A percentile compares a stretch with the other conserved stretches of the same genome.
Evolutionary conservation across 1,284 basidiomycete genomes (phyloP).

Genomic region (Cystobasidium pallidum): DNA sequence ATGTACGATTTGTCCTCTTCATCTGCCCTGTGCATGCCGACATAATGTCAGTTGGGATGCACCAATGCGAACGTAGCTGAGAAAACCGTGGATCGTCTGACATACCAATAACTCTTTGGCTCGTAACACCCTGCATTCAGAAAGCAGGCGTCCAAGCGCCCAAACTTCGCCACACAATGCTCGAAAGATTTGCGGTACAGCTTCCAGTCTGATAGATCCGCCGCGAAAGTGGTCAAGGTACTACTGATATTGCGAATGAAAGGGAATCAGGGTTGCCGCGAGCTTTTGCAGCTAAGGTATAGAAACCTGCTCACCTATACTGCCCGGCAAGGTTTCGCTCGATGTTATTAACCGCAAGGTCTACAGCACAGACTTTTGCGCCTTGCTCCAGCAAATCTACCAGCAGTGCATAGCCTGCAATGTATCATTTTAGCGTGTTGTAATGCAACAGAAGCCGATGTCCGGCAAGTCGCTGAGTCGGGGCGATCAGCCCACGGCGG

Average conservation of each 20-base stretch:
- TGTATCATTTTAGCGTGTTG: background rate
- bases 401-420: conserved; percentile 12
- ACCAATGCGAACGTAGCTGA: no score
- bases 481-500: background rate
- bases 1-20: conserved; percentile 18
- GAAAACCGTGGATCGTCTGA: background rate
- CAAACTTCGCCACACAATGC: conserved; percentile 15
- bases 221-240: conserved; percentile 9
- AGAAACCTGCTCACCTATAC: background rate
- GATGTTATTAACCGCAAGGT: background rate
- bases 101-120: conserved; percentile 16
- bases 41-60: no score
- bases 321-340: background rate
- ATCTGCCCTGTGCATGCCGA: conserved; percentile 3
- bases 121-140: conserved; percentile 24
- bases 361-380: conserved; percentile 20
- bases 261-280: no score
- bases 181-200: conserved; percentile 12
- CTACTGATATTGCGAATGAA: background rate
- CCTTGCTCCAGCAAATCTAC: conserved; percentile 3
- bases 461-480: no score
- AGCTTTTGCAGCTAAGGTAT: no score
- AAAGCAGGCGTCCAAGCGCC: conserved; percentile 14
- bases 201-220: conserved; percentile 21
- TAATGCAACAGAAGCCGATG: no score